Evolutionary conservation across 2,329 filamentous ascomycete species (phyloP).

Genomic region (Didymella pomorum): DNA sequence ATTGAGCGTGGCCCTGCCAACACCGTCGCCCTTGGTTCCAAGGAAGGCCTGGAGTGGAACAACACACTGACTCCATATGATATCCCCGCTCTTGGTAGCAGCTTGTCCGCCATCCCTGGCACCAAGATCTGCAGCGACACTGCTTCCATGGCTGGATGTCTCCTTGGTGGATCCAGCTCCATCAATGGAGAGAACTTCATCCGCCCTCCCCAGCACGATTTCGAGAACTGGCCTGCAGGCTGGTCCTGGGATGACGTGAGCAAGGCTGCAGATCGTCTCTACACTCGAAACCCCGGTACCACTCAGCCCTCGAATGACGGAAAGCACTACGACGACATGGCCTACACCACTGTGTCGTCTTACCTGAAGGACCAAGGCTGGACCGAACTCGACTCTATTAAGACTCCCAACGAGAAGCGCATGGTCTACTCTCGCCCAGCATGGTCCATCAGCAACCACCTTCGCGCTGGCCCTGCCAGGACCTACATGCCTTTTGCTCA

Average conservation of each 20-base stretch:
- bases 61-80: conserved; percentile 19
- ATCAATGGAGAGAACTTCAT: conserved; percentile 66
- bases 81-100: conserved; percentile 18
- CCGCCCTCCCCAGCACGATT: conserved; percentile 54
- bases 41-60: conserved; percentile 16
- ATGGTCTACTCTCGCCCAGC: conserved; percentile 29
- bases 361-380: conserved; percentile 29
- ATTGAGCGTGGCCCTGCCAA: conserved; percentile 21
- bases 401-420: conserved; percentile 31
- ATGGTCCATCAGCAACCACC: conserved; percentile 26
- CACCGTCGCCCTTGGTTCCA: conserved; percentile 16
- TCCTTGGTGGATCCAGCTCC: conserved; percentile 46
- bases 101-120: conserved; percentile 16
- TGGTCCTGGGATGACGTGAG: conserved; percentile 33
- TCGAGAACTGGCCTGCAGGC: conserved; percentile 32
- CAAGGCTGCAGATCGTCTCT: conserved; percentile 30
- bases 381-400: conserved; percentile 28
- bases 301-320: conserved; percentile 30
- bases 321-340: conserved; percentile 33
- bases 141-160: conserved; percentile 22
- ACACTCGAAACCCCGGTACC: conserved; percentile 36
- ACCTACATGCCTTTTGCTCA: conserved; percentile 34
- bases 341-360: conserved; percentile 30
- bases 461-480: conserved; percentile 31
- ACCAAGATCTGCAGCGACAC: conserved; percentile 23